Conservation (phyloP, 768 basidiomycete genomes). For the Pleurotus sapidus region DNA sequence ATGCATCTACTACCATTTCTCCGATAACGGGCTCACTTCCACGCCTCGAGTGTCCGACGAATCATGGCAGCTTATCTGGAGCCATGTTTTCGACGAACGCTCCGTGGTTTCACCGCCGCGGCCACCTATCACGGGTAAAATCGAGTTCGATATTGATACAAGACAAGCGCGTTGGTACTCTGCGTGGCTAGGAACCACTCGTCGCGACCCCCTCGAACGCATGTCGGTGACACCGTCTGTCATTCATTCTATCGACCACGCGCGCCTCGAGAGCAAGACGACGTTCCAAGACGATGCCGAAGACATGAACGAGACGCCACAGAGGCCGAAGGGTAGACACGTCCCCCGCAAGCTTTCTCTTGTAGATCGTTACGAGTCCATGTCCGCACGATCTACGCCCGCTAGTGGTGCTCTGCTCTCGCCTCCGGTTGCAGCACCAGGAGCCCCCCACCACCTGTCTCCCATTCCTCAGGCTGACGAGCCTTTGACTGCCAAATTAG, state of each 20-base stretch:
- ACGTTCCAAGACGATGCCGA: constrained; percentile 36
- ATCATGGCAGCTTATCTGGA: constrained; percentile 73
- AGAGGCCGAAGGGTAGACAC: constrained; percentile 34
- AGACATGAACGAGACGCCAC: constrained; percentile 20
- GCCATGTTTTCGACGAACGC: constrained; percentile 49
- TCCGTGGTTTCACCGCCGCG: constrained; percentile 24
- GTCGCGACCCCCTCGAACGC: constrained; percentile 39
- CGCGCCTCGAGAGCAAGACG: constrained; percentile 52
- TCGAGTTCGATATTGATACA: constrained; percentile 87
- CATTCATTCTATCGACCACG: constrained; percentile 47
- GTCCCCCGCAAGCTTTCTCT: constrained; percentile 67
- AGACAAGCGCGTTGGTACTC: constrained; percentile 76
- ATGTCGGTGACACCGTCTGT: constrained; percentile 33
- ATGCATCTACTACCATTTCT: constrained; percentile 74
- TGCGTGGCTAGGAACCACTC: constrained; percentile 59
- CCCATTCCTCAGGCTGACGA: constrained; percentile 65
- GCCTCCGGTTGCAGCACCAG: constrained; percentile 24
- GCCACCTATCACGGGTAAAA: constrained; percentile 67
- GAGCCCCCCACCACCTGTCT: constrained; percentile 40
- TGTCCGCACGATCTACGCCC: constrained; percentile 33
- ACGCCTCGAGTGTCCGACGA: constrained; percentile 79
- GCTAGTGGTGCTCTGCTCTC: constrained; percentile 19
- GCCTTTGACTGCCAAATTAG: constrained; percentile 47
- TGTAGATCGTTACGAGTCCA: constrained; percentile 57
- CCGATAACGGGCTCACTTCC: constrained; percentile 50